These are phyloP conservation scores for Nitzschia inconspicua DNA, from an alignment of 108 stramenopile species.

Conservation along the genomic window DNA sequence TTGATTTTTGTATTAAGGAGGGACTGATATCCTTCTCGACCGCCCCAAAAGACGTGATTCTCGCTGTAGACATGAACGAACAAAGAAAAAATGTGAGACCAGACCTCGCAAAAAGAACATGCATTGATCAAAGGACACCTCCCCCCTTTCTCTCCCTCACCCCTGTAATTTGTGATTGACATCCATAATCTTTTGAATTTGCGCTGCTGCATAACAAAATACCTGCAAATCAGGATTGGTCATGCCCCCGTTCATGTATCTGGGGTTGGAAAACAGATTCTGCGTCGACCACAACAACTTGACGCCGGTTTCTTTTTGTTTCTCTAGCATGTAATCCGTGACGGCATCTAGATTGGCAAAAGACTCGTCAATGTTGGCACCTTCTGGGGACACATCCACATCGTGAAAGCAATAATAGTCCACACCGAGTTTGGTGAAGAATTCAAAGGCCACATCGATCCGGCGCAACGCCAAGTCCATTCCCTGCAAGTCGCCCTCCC, in stretches of 20 bases:
- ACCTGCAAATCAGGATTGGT: conserved; percentile 62
- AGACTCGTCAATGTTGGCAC: conserved; percentile 42
- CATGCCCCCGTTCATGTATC: conserved; percentile 69
- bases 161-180: conserved; percentile 59
- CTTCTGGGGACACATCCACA: conserved; percentile 59
- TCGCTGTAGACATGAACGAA: too few relatives aligned
- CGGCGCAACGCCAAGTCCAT: conserved; percentile 54
- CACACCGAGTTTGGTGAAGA: conserved; percentile 63
- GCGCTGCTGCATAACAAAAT: conserved; percentile 51
- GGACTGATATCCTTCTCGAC: conserved; percentile 58
- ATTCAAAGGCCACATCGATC: conserved; percentile 60
- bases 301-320: conserved; percentile 56
- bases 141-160: too few relatives aligned
- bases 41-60: conserved; percentile 73
- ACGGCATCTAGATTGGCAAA: conserved; percentile 45
- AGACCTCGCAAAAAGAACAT: too few relatives aligned
- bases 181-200: conserved; percentile 63
- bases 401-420: conserved; percentile 73
- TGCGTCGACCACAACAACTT: conserved; percentile 66
- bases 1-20: conserved; percentile 55
- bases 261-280: conserved; percentile 55
- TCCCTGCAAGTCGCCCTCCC: conserved; percentile 49
- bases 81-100: too few relatives aligned
- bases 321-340: conserved; percentile 36
- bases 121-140: too few relatives aligned